Evolutionary conservation across 225 moss, liverwort and hornwort genomes (phyloP).

Genomic region (Rhytidiadelphus loreus): DNA sequence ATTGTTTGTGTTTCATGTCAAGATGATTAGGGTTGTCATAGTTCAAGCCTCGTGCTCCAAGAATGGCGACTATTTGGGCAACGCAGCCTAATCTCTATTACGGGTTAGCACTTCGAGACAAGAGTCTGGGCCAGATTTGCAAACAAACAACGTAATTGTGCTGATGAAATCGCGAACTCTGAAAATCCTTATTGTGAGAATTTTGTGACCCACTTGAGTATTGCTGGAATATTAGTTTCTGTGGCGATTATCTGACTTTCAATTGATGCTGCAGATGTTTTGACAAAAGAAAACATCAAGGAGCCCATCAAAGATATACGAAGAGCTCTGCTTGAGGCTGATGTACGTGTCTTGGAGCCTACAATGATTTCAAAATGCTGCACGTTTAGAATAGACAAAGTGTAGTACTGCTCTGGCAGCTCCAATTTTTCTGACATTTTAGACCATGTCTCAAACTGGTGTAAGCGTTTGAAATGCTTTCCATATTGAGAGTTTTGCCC

Average conservation of each 20-base stretch:
- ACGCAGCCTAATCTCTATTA: neutral
- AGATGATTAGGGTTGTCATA: neutral
- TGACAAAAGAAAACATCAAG: conserved; percentile 75
- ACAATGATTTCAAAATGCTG: neutral
- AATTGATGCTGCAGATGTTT: conserved; percentile 38
- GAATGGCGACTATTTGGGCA: neutral
- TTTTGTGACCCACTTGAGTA: neutral
- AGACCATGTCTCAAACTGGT: neutral
- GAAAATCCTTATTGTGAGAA: neutral
- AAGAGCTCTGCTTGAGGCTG: conserved; percentile 87
- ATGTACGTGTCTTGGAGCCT: conserved; percentile 31
- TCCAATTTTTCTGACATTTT: neutral
- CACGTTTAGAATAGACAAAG: neutral
- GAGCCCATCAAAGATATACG: conserved; percentile 91
- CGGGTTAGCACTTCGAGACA: neutral
- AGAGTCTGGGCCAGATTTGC: neutral
- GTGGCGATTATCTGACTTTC: neutral
- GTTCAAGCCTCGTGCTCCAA: neutral
- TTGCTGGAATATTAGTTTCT: neutral
- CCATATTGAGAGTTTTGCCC: neutral
- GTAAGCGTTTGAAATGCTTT: neutral
- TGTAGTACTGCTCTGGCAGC: neutral
- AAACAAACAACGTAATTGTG: neutral
- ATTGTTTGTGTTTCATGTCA: neutral
- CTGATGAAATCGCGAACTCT: neutral